phyloP scores from a whole-genome alignment of 2,329 filamentous ascomycete genomes.

The Nannizzia gypsea region DNA sequence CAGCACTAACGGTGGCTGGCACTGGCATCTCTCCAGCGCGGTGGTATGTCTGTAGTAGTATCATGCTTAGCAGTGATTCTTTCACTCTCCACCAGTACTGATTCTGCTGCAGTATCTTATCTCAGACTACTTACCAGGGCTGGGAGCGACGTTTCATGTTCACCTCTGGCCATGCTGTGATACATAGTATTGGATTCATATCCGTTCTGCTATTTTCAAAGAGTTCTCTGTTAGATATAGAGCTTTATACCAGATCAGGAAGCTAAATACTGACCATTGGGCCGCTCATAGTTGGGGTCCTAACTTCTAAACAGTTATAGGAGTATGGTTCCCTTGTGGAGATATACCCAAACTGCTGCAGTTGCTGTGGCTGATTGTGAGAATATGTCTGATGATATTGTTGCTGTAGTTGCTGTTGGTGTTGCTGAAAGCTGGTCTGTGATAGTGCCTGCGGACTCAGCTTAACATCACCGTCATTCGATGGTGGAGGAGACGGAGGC shows the following conservation, averaged over 20 bases:
- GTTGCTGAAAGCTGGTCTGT: slow-evolving; percentile 4
- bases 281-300: slow-evolving; percentile 1
- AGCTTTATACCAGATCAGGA: not conserved
- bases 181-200: slow-evolving; percentile 6
- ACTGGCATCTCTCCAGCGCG: not conserved
- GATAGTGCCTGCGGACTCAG: slow-evolving; percentile 5
- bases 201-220: slow-evolving; percentile 4
- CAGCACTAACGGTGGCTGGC: not conserved
- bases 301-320: slow-evolving; percentile 6
- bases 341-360: not conserved
- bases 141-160: slow-evolving; percentile 9
- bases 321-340: not conserved
- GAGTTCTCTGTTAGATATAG: not conserved
- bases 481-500: slow-evolving; percentile 14
- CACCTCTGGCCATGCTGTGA: slow-evolving; percentile 6
- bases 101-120: not conserved
- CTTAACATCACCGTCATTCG: slow-evolving; percentile 13
- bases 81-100: not conserved
- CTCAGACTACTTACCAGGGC: slow-evolving; percentile 7
- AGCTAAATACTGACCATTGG: slow-evolving; percentile 2
- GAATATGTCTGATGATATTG: not conserved
- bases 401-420: not conserved
- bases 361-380: not conserved
- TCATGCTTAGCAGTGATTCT: not conserved
- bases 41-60: slow-evolving; percentile 3